Evolutionary conservation across 108 stramenopile genomes (phyloP), one percentile per base, ranked within the genome.

Genomic region (Skeletonema menzelii): DNA sequence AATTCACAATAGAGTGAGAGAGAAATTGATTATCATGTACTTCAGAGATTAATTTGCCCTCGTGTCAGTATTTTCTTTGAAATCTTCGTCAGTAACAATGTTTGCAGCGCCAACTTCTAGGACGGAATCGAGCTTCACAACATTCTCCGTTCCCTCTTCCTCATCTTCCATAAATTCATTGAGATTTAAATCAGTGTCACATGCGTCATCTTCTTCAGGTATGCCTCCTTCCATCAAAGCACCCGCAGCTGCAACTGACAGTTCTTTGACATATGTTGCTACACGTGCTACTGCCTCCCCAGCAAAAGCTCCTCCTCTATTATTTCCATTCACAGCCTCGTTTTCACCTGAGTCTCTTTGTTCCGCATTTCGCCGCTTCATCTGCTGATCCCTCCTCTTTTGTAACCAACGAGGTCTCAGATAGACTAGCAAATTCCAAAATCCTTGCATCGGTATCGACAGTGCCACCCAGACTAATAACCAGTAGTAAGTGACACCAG

Each of bases 401-500:
- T 64, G 63, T 30, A 64, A 46, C 40, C 42, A 64, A 13, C 63
- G 35, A 26, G 63, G 63, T 64, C 63, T 40, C 14, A 64, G 14
- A 64, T 64, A 64, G 6, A 64, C 63, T 13, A 64, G 20, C 20
- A 64, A 35, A 19, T 73, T 73, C 19, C 64, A 55, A 55, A 73
- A 66, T 2, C 72, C 72, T 35, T 73, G 72, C 57, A 69, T 59
- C 12, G 58, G 58, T 26, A 59, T 59, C 8, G 58, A 59, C 4
- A 59, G 58, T 14, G 58, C 11, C 8, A 59, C 22, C 58, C 58
- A 59, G 8, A 59, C 14, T n/a, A 59, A 59, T 19, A 59, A 15
- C 58, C 58, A 59, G 58, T 56, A 56, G 55, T 56, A 56, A 22
- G 55, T 56, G 24, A 56, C 55, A 26, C 55, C 55, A 22, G 55